A percentile compares a stretch with the other conserved stretches of the same genome.
These are phyloP conservation scores for Acanthamoeba quina DNA, from an alignment of 208 protist genomes.

Conservation along the genomic window DNA sequence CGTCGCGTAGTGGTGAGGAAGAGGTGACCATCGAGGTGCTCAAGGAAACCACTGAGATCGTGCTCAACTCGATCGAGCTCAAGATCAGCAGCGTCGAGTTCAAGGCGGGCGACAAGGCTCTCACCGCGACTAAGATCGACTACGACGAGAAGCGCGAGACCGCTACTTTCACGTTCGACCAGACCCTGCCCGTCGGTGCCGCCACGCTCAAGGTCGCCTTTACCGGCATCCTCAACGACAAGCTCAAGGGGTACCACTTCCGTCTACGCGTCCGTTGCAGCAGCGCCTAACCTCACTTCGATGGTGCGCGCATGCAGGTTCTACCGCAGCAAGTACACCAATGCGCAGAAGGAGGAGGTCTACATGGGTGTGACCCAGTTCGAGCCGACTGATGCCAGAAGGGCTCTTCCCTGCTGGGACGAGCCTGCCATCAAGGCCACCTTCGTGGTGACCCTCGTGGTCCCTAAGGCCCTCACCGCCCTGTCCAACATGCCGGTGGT, in stretches of 20 bases:
- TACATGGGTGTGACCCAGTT: slow-evolving; percentile 84
- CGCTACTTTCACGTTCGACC: slow-evolving; percentile 75
- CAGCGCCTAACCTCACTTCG: too few species aligned
- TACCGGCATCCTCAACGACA: slow-evolving; percentile 94
- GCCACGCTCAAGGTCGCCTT: slow-evolving; percentile 91
- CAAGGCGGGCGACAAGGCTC: neutral
- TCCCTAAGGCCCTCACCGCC: neutral
- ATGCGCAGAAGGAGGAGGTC: slow-evolving; percentile 86
- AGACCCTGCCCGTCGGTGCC: slow-evolving; percentile 72
- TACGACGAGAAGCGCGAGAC: slow-evolving; percentile 77
- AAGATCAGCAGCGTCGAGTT: slow-evolving; percentile 76
- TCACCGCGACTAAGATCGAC: slow-evolving; percentile 60
- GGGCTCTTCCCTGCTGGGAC: slow-evolving; percentile 88
- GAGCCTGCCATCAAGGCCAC: slow-evolving; percentile 92
- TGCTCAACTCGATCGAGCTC: slow-evolving; percentile 82
- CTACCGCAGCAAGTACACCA: slow-evolving; percentile 94
- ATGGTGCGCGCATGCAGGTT: slow-evolving; percentile 84
- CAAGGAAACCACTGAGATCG: slow-evolving; percentile 78
- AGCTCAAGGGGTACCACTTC: slow-evolving; percentile 87
- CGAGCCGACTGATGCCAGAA: slow-evolving; percentile 79
- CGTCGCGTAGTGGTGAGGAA: slow-evolving; percentile 35
- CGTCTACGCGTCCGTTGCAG: too few species aligned
- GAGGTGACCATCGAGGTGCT: slow-evolving; percentile 48
- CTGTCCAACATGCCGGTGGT: slow-evolving; percentile 6
- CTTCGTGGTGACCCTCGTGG: slow-evolving; percentile 94